A percentile compares a stretch with the other conserved stretches of the same genome.
Evolutionary conservation across 2,329 filamentous ascomycete species (phyloP).

Genomic region (Alternaria consortialis): DNA sequence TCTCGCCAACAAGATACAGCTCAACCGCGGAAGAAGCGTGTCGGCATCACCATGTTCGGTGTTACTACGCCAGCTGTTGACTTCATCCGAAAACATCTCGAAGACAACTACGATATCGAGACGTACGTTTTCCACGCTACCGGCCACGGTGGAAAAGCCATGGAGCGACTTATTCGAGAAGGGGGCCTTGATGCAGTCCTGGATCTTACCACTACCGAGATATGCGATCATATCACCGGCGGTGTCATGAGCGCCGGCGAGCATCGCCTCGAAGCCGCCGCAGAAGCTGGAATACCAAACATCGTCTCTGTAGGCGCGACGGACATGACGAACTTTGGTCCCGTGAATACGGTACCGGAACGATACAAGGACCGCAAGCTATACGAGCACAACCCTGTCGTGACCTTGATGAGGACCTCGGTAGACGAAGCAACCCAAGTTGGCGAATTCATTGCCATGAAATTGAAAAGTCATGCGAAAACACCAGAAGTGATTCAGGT

Average conservation of each 20-base stretch:
- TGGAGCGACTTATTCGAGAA: constrained; percentile 71
- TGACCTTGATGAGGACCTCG: constrained; percentile 72
- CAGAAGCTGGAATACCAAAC: constrained; percentile 65
- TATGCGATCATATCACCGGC: constrained; percentile 68
- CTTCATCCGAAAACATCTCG: constrained; percentile 61
- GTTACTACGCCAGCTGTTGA: constrained; percentile 74
- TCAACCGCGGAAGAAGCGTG: constrained; percentile 52
- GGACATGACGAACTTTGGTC: constrained; percentile 68
- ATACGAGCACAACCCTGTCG: constrained; percentile 71
- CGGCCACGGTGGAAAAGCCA: constrained; percentile 71
- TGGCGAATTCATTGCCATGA: constrained; percentile 65
- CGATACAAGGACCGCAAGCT: constrained; percentile 62
- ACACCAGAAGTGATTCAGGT: constrained; percentile 60
- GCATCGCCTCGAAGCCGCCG: constrained; percentile 65
- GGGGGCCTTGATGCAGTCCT: constrained; percentile 70
- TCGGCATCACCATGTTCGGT: constrained; percentile 78
- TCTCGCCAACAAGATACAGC: not conserved
- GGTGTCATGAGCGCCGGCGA: constrained; percentile 70
- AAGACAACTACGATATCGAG: constrained; percentile 57
- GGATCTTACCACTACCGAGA: constrained; percentile 76
- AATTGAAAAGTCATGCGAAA: constrained; percentile 57
- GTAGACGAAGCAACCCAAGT: constrained; percentile 65
- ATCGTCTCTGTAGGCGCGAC: constrained; percentile 61
- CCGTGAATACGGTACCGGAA: constrained; percentile 63
- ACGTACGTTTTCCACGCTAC: constrained; percentile 75